These are phyloP conservation scores for Colletotrichum phormii DNA, from an alignment of 2,329 filamentous ascomycete species.

Conservation along the genomic window DNA sequence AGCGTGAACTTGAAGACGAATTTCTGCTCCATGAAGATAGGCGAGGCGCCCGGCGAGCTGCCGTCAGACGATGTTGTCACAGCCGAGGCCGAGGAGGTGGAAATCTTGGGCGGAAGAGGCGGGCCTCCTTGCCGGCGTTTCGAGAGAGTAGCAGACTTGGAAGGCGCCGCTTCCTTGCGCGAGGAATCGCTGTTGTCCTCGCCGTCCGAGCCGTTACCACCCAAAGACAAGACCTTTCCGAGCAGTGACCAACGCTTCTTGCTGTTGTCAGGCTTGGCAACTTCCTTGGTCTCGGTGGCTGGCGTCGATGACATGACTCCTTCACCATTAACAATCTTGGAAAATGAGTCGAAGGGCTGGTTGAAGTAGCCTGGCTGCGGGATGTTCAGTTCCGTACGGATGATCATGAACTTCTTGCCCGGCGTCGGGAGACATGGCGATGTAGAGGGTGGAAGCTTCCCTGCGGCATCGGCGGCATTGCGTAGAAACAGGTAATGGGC, in stretches of 20 bases:
- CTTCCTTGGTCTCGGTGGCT: constrained; percentile 28
- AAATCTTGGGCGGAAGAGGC: constrained; percentile 51
- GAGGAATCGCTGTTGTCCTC: constrained; percentile 62
- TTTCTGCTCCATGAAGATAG: constrained; percentile 64
- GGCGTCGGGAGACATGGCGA: constrained; percentile 88
- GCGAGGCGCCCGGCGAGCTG: constrained; percentile 66
- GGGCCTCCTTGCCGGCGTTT: constrained; percentile 39
- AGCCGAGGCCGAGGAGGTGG: constrained; percentile 41
- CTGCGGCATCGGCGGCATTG: constrained; percentile 69
- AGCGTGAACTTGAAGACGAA: constrained; percentile 82
- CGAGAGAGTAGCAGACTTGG: constrained; percentile 45
- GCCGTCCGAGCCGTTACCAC: constrained; percentile 47
- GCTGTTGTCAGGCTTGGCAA: constrained; percentile 42
- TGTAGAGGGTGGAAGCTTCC: constrained; percentile 74
- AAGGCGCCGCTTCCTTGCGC: constrained; percentile 62
- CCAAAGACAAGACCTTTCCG: constrained; percentile 68
- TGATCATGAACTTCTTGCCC: constrained; percentile 87
- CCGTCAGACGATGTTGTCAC: constrained; percentile 58
- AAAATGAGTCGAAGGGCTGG: constrained; percentile 62
- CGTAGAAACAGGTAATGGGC: constrained; percentile 82
- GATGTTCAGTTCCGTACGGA: constrained; percentile 76
- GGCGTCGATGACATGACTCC: constrained; percentile 25
- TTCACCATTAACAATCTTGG: constrained; percentile 31
- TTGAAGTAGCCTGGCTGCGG: constrained; percentile 59
- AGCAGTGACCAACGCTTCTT: constrained; percentile 75